These are phyloP conservation scores for Tuber brumale DNA, from an alignment of 495 filamentous ascomycete genomes.

Conservation along the genomic window DNA sequence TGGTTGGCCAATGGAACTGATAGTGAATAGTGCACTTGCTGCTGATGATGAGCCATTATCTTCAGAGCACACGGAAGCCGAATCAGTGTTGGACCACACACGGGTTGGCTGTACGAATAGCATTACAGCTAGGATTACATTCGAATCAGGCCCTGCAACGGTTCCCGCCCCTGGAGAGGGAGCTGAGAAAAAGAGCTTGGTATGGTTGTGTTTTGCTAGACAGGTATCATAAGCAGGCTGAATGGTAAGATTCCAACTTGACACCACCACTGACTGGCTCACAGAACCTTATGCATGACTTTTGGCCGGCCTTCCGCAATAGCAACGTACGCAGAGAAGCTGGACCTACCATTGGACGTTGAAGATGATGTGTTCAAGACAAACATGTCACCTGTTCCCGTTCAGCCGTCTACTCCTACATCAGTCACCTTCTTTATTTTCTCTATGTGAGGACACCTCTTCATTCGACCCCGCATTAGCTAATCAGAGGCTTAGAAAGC, in stretches of 20 bases:
- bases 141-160: constrained; percentile 41
- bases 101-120: constrained; percentile 45
- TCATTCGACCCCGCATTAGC: neutral
- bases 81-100: constrained; percentile 47
- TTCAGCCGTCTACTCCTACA: constrained; percentile 24
- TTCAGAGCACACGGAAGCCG: constrained; percentile 47
- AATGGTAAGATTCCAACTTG: neutral
- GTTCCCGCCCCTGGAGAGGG: constrained; percentile 44
- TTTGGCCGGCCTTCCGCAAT: constrained; percentile 47
- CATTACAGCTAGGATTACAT: constrained; percentile 46
- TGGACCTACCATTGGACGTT: constrained; percentile 43
- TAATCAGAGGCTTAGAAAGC: constrained; percentile 25
- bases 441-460: constrained; percentile 32
- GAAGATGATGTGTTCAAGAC: constrained; percentile 34
- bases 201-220: constrained; percentile 49
- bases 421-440: constrained; percentile 43
- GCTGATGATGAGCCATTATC: constrained; percentile 45
- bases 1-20: neutral
- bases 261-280: neutral
- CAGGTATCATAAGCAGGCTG: constrained; percentile 38
- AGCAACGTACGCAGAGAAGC: constrained; percentile 44
- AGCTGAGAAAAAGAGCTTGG: constrained; percentile 48
- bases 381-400: constrained; percentile 25
- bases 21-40: constrained; percentile 42
- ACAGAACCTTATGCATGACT: constrained; percentile 48